Evolutionary conservation across 345 rosid genomes (phyloP).

Genomic region (Bruguiera gymnorhiza): DNA sequence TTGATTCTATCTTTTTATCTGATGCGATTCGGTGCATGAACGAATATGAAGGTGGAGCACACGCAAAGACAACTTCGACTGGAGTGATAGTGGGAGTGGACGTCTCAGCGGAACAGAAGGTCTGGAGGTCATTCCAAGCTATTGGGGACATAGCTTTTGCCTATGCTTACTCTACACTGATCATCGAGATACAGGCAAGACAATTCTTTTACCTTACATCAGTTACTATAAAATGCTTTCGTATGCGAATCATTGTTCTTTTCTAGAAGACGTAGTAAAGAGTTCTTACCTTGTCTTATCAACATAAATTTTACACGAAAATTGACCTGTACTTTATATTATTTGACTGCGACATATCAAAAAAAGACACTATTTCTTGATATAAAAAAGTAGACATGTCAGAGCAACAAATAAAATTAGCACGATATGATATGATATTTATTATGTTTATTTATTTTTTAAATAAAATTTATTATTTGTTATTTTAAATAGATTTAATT

Average conservation of each 20-base stretch:
- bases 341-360: no score
- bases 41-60: conserved; percentile 26
- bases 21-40: no score
- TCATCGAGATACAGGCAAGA: conserved; percentile 86
- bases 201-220: neutral
- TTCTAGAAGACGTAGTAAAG: neutral
- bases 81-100: conserved; percentile 67
- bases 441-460: no score
- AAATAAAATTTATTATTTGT: no score
- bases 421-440: no score
- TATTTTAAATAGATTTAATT: no score
- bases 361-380: no score
- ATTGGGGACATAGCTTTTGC: conserved; percentile 86
- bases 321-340: no score
- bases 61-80: conserved; percentile 49
- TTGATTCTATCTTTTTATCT: neutral
- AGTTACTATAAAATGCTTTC: no score
- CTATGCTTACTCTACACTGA: conserved; percentile 71
- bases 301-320: no score
- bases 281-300: no score
- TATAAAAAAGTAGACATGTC: neutral
- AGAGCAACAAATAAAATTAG: neutral
- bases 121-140: conserved; percentile 78
- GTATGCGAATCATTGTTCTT: no score
- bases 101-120: conserved; percentile 66